Evolutionary conservation across 1,284 basidiomycete species (phyloP).

Genomic region (Coniferiporia sulphurascens): DNA sequence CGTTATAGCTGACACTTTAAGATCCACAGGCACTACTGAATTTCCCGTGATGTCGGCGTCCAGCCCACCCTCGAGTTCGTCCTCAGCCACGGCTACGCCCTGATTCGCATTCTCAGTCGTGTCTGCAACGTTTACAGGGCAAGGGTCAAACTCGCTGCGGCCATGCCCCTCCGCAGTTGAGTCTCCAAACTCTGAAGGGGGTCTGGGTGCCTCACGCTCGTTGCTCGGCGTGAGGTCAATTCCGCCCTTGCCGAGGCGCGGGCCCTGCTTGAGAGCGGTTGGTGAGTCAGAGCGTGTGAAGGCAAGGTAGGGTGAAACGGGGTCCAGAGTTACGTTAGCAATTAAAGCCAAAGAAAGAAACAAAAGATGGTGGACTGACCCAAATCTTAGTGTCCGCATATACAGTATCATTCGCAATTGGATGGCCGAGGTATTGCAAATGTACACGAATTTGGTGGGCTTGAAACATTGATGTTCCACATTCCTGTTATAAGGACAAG

Average conservation of each 20-base stretch:
- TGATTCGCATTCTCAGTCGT: background rate
- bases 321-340: background rate
- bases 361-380: slow-evolving; percentile 39
- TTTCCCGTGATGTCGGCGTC: background rate
- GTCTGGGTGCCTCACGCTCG: slow-evolving; percentile 57
- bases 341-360: background rate
- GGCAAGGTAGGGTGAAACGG: background rate
- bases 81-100: background rate
- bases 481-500: too few relatives aligned
- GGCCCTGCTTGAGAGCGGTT: slow-evolving; percentile 43
- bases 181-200: slow-evolving; percentile 50
- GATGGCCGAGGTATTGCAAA: slow-evolving; percentile 89
- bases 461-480: slow-evolving; percentile 24
- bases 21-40: background rate
- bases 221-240: slow-evolving; percentile 66
- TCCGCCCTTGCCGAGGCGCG: slow-evolving; percentile 74
- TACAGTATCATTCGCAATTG: slow-evolving; percentile 90
- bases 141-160: background rate
- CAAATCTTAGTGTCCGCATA: slow-evolving; percentile 81
- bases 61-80: background rate
- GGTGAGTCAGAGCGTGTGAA: too few relatives aligned
- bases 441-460: slow-evolving; percentile 97
- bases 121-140: background rate
- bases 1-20: background rate
- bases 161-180: slow-evolving; percentile 16